Percentiles rank a stretch among this genome's conserved stretches.
Conservation (phyloP, 1,284 basidiomycete species). For the Phaffia rhodozyma region DNA sequence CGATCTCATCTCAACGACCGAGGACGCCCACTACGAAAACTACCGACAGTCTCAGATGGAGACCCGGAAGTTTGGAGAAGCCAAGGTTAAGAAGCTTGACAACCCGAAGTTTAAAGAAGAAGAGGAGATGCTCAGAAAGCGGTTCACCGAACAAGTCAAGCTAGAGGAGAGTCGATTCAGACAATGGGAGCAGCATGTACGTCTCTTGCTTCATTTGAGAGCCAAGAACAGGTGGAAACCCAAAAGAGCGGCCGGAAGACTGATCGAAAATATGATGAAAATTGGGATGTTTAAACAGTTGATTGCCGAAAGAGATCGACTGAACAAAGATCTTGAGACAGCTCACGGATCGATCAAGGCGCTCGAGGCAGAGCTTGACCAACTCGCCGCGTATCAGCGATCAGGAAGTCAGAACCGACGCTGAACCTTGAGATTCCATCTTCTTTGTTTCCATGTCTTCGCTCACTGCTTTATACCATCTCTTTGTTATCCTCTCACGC, state of each 20-base stretch:
- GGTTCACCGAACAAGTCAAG: constrained; percentile 99
- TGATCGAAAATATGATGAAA: neutral
- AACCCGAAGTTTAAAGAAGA: constrained; percentile 99
- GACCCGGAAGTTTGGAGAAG: constrained; percentile 96
- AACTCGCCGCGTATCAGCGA: constrained; percentile 56
- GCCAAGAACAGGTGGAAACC: too few relatives aligned
- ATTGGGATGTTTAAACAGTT: constrained; percentile 43
- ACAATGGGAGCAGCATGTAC: constrained; percentile 96
- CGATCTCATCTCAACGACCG: constrained; percentile 89
- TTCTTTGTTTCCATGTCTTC: neutral
- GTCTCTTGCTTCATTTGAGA: constrained; percentile 28
- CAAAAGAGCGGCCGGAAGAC: neutral
- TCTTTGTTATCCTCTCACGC: neutral
- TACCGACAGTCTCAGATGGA: constrained; percentile 99
- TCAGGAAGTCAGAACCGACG: constrained; percentile 15
- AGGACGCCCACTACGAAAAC: constrained; percentile 94
- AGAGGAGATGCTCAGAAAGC: constrained; percentile 88
- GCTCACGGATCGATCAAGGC: constrained; percentile 86
- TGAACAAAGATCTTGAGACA: constrained; percentile 86
- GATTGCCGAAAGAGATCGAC: constrained; percentile 86
- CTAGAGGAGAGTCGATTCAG: constrained; percentile 94
- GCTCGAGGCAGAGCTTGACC: constrained; percentile 78
- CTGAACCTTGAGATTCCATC: neutral
- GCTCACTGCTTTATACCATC: neutral
- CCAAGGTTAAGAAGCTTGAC: constrained; percentile 97